phyloP scores from a whole-genome alignment of 1,284 basidiomycete species.

The Cutaneotrichosporon dermatis region DNA sequence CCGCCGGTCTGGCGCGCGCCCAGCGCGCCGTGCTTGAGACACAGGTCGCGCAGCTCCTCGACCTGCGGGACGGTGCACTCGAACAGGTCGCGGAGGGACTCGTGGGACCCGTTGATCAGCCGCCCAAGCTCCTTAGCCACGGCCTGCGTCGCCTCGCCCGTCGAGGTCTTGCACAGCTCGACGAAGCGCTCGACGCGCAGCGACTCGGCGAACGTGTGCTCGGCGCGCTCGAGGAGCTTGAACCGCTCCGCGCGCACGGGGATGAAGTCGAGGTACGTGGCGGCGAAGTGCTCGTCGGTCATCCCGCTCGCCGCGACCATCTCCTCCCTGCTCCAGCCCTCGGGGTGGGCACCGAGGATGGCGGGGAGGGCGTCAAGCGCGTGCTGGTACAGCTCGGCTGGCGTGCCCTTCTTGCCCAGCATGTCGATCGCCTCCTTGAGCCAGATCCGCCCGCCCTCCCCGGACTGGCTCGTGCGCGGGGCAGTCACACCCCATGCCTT shows the following conservation, averaged over 20 bases:
- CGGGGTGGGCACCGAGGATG: slow-evolving; percentile 24
- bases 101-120: slow-evolving; percentile 74
- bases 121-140: slow-evolving; percentile 55
- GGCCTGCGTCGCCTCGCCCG: slow-evolving; percentile 15
- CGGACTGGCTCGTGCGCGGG: not conserved
- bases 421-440: slow-evolving; percentile 52
- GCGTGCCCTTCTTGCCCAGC: slow-evolving; percentile 48
- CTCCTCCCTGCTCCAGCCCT: slow-evolving; percentile 55
- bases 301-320: slow-evolving; percentile 67
- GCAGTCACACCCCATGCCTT: slow-evolving; percentile 54
- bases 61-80: slow-evolving; percentile 76
- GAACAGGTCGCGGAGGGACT: slow-evolving; percentile 62
- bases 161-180: slow-evolving; percentile 56
- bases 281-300: slow-evolving; percentile 56
- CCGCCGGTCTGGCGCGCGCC: slow-evolving; percentile 63
- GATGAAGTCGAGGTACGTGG: slow-evolving; percentile 65
- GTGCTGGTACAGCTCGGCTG: slow-evolving; percentile 30
- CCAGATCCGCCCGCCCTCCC: slow-evolving; percentile 26
- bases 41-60: slow-evolving; percentile 61
- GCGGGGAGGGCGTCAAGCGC: slow-evolving; percentile 18
- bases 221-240: slow-evolving; percentile 71
- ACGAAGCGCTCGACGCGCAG: slow-evolving; percentile 72
- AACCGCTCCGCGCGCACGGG: slow-evolving; percentile 73
- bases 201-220: slow-evolving; percentile 71
- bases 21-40: slow-evolving; percentile 63